Evolutionary conservation across 495 filamentous ascomycete species (phyloP).

Genomic region (Durotheca rogersii): DNA sequence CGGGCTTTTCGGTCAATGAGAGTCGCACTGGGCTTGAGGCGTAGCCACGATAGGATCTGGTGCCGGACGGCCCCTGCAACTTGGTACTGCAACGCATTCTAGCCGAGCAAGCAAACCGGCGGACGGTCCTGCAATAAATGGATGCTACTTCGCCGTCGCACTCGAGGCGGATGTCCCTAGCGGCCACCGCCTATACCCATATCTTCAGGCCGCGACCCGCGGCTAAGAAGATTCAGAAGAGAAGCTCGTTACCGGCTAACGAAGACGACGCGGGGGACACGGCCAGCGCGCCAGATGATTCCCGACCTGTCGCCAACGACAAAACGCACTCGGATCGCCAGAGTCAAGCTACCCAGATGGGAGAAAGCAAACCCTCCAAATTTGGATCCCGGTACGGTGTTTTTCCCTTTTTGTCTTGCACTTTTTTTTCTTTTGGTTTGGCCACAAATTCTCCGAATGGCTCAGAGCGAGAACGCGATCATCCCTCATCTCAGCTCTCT

Average conservation of each 20-base stretch:
- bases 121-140: conserved; percentile 29
- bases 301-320: background rate
- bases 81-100: conserved; percentile 18
- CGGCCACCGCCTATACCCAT: conserved; percentile 11
- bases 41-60: conserved; percentile 13
- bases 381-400: background rate
- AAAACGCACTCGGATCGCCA: background rate
- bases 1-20: background rate
- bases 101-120: conserved; percentile 15
- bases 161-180: conserved; percentile 14
- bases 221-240: conserved; percentile 30
- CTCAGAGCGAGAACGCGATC: background rate
- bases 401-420: too few relatives aligned
- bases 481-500: conserved; percentile 10
- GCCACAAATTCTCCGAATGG: conserved; percentile 25
- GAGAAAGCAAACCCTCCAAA: background rate
- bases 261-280: background rate
- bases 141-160: conserved; percentile 23
- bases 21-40: conserved; percentile 6
- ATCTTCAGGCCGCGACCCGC: conserved; percentile 29
- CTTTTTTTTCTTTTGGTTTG: too few relatives aligned
- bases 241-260: conserved; percentile 19
- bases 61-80: conserved; percentile 9
- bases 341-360: background rate
- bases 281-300: too few relatives aligned